phyloP scores from a whole-genome alignment of 805 yeast species.

The Cephaloascus albidus region DNA sequence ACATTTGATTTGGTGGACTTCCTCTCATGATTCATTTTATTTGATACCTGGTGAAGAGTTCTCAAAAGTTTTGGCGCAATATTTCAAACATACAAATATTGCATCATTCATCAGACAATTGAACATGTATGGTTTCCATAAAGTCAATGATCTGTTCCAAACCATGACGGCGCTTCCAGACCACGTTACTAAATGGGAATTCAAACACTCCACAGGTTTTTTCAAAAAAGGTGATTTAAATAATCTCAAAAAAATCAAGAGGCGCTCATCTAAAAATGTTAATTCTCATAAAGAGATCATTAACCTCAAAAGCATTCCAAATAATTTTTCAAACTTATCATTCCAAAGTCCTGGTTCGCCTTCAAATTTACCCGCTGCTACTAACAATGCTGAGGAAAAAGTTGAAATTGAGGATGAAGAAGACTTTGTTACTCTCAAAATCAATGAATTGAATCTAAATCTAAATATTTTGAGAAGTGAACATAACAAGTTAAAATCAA shows the following conservation, averaged over 20 bases:
- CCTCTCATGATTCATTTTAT: slow-evolving; percentile 60
- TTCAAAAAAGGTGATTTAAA: slow-evolving; percentile 79
- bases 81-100: slow-evolving; percentile 74
- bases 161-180: slow-evolving; percentile 1
- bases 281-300: slow-evolving; percentile 29
- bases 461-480: slow-evolving; percentile 29
- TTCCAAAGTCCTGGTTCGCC: neutral
- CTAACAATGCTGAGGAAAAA: slow-evolving; percentile 3
- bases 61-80: slow-evolving; percentile 56
- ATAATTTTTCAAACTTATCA: slow-evolving; percentile 11
- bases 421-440: slow-evolving; percentile 10
- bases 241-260: slow-evolving; percentile 62
- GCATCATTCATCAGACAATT: slow-evolving; percentile 73
- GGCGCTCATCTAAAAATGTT: slow-evolving; percentile 48
- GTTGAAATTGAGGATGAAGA: neutral
- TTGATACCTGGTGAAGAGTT: slow-evolving; percentile 85
- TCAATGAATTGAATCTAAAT: slow-evolving; percentile 27
- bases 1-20: slow-evolving; percentile 84
- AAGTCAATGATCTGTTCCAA: slow-evolving; percentile 44
- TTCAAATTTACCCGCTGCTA: neutral
- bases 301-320: slow-evolving; percentile 20
- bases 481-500: slow-evolving; percentile 28
- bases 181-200: slow-evolving; percentile 57
- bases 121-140: slow-evolving; percentile 79
- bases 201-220: slow-evolving; percentile 70